Percentiles rank a stretch among this genome's conserved stretches.
phyloP scores from a whole-genome alignment of 345 rosid species.

The Xanthoceras sorbifolium region DNA sequence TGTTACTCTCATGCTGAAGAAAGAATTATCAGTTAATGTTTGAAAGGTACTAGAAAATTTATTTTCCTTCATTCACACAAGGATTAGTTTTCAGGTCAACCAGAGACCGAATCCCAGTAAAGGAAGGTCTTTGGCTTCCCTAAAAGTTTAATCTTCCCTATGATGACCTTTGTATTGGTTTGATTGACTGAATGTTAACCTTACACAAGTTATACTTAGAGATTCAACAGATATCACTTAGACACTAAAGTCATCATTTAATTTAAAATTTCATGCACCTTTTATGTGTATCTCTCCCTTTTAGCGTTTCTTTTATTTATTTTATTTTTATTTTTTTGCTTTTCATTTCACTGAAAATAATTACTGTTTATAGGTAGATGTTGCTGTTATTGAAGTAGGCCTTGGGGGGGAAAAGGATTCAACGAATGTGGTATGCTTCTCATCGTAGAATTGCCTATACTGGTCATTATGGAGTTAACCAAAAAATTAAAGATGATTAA shows the following conservation, averaged over 20 bases:
- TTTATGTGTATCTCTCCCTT: background rate
- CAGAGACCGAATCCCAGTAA: background rate
- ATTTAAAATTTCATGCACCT: background rate
- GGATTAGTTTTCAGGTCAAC: background rate
- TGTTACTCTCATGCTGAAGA: background rate
- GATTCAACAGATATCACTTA: background rate
- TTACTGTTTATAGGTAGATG: constrained; percentile 68
- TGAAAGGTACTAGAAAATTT: background rate
- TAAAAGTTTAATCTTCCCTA: background rate
- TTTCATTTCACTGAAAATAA: constrained; percentile 12
- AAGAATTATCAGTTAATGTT: background rate
- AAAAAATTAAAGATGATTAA: background rate
- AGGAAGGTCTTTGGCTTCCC: background rate
- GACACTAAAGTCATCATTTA: background rate
- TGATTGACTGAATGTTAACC: background rate
- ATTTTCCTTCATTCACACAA: background rate
- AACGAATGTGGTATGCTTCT: constrained; percentile 74
- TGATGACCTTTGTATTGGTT: background rate
- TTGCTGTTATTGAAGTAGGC: constrained; percentile 88
- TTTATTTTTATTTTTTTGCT: too few species aligned
- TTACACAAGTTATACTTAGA: background rate
- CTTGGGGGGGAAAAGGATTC: constrained; percentile 77
- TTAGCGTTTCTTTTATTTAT: background rate
- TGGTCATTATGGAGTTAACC: background rate
- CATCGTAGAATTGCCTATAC: background rate